A percentile compares a stretch with the other conserved stretches of the same genome.
These are phyloP conservation scores for Daedaleopsis nitida DNA, from an alignment of 768 basidiomycete species.

Conservation along the genomic window DNA sequence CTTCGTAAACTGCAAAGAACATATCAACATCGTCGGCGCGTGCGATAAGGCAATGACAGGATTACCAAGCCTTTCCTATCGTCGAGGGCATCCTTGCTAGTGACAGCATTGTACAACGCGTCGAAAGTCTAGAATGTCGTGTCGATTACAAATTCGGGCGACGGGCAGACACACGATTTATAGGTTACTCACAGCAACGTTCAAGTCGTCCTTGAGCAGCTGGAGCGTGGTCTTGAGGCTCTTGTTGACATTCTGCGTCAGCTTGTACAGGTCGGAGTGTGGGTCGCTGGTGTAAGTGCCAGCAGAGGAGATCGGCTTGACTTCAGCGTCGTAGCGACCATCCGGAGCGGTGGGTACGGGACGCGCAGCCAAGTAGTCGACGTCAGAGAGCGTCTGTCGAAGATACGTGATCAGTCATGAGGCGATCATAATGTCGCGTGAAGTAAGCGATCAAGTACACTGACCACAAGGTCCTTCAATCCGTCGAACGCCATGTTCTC, in stretches of 20 bases:
- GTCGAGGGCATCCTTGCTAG: constrained; percentile 63
- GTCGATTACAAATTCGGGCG: background rate
- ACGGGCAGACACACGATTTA: background rate
- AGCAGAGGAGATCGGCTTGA: constrained; percentile 22
- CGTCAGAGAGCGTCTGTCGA: constrained; percentile 32
- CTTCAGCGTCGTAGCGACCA: constrained; percentile 48
- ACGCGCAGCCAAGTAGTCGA: constrained; percentile 38
- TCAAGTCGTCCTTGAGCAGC: constrained; percentile 16
- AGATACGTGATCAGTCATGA: background rate
- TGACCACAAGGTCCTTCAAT: constrained; percentile 14
- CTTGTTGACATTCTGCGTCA: constrained; percentile 22
- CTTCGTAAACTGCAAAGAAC: constrained; percentile 62
- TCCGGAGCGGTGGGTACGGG: constrained; percentile 43
- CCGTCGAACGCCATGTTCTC: constrained; percentile 7
- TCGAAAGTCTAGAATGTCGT: constrained; percentile 35
- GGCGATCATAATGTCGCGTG: background rate
- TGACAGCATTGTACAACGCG: constrained; percentile 53
- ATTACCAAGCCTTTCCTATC: constrained; percentile 77
- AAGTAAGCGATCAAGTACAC: background rate
- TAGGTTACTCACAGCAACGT: constrained; percentile 13
- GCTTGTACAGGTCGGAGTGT: constrained; percentile 39
- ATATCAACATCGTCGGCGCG: constrained; percentile 4
- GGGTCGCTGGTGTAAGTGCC: constrained; percentile 28
- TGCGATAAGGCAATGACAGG: constrained; percentile 13
- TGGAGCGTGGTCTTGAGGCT: constrained; percentile 16